phyloP scores from a whole-genome alignment of 225 moss, liverwort and hornwort species.

The Thuidium tamariscinum region DNA sequence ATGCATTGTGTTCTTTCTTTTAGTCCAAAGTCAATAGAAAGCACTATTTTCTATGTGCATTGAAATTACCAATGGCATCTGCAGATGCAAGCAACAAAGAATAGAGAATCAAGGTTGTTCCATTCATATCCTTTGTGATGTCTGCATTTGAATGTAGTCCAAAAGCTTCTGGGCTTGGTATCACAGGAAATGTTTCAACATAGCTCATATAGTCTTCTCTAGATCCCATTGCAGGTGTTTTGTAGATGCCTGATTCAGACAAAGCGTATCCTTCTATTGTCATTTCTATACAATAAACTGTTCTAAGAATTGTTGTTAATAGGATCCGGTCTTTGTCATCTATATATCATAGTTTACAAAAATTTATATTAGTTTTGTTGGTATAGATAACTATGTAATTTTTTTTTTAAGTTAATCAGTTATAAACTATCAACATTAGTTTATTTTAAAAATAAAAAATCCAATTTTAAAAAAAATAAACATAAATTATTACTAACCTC shows the following conservation, averaged over 20 bases:
- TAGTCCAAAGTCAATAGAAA: neutral
- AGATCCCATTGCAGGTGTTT: constrained; percentile 35
- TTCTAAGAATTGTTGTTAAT: constrained; percentile 65
- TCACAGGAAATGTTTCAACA: constrained; percentile 53
- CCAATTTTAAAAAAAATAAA: too few species aligned
- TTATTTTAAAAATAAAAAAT: too few species aligned
- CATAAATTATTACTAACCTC: fast-evolving
- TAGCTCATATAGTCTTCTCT: constrained; percentile 39
- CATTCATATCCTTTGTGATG: constrained; percentile 89
- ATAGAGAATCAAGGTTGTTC: constrained; percentile 48
- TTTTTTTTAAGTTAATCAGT: fast-evolving
- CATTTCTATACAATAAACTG: constrained; percentile 63
- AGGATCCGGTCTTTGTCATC: constrained; percentile 86
- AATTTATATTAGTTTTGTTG: fast-evolving
- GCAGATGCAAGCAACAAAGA: constrained; percentile 64
- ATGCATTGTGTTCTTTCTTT: neutral
- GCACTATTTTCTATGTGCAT: neutral
- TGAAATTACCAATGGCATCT: constrained; percentile 47
- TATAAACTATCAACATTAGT: neutral
- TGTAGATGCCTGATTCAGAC: constrained; percentile 64
- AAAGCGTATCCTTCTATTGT: constrained; percentile 40
- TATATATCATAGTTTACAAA: neutral
- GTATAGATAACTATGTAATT: neutral
- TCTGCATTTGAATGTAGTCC: constrained; percentile 87
- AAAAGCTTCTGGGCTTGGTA: constrained; percentile 77